Base-by-base conservation (phyloP, 495 filamentous ascomycete genomes). In the Neurospora sp. region DNA sequence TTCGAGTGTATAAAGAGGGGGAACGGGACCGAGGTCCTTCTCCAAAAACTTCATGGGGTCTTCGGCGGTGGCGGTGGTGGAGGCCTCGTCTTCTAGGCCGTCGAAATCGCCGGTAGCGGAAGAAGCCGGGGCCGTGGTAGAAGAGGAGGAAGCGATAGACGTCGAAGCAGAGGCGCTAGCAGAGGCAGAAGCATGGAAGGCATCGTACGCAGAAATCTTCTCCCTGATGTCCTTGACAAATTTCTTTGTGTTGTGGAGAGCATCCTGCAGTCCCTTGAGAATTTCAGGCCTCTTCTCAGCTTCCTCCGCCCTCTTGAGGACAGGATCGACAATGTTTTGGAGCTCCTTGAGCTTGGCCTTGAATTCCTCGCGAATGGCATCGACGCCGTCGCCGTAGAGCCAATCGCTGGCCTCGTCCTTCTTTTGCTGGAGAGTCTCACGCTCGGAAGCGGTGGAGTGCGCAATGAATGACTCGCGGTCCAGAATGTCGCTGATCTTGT, bases 311-410 rank as follows among this genome's bases (percentile, higher is more conserved):
- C 93, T 86, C 79, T 86, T 86, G 72, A 91, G 83, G 35, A 94
- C 86, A 4, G 92, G 92, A 27, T 85, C 84, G 68, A 92, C 90
- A 73, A 94, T 86, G 70, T 87, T 86, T 77, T 91, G 90, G 59
- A 96, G 86, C 45, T 86, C 87, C 78, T 91, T 90, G 47, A 96
- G 86, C 72, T 89, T 90, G 37, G 86, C 85, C 78, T 89, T 90
- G 79, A 97, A 87, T 27, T 89, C 90, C 3, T 90, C 86, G 31
- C 88, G 89, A 45, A 88, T 83, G 0, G 96, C 94, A 70, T 92
- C 87, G 8, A 87, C 89, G 59, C 95, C 94, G 70, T 94, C 93
- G 42, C 86, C 91, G 78, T 97, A 97, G 40, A 99, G 88, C 95
- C 96, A 98, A 42, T 97, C 93, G 72, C 91, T 91, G 12, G 90